Evolutionary conservation across 1,284 basidiomycete genomes (phyloP).

Genomic region (Microbotryum intermedium): DNA sequence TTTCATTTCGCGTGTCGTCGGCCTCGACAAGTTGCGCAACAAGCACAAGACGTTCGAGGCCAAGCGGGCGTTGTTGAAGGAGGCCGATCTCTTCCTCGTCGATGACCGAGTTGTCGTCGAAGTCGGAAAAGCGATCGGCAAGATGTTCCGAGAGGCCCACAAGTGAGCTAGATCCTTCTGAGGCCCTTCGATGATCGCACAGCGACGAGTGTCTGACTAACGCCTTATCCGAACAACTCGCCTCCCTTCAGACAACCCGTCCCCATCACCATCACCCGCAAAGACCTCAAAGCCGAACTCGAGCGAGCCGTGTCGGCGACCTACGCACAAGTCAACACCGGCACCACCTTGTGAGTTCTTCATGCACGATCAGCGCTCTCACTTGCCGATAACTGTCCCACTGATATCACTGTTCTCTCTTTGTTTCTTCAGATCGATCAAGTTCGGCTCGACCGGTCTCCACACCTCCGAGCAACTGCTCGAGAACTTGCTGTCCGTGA

Average conservation of each 20-base stretch:
- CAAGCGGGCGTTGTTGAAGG: slow-evolving; percentile 69
- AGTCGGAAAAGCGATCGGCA: slow-evolving; percentile 77
- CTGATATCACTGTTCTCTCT: neutral
- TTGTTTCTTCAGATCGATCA: slow-evolving; percentile 57
- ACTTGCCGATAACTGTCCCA: neutral
- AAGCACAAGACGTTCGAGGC: slow-evolving; percentile 93
- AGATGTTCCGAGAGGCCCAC: slow-evolving; percentile 86
- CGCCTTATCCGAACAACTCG: neutral
- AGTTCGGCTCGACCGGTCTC: slow-evolving; percentile 61
- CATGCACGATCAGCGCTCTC: neutral
- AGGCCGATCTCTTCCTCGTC: slow-evolving; percentile 85
- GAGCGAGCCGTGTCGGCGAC: slow-evolving; percentile 84
- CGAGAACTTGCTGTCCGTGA: slow-evolving; percentile 66
- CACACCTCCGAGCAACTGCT: slow-evolving; percentile 65
- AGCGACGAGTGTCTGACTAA: neutral
- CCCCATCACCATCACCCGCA: slow-evolving; percentile 73
- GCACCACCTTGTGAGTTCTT: slow-evolving; percentile 53
- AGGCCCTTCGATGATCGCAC: neutral
- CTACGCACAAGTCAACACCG: slow-evolving; percentile 85
- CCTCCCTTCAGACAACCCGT: slow-evolving; percentile 68
- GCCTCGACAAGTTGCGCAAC: slow-evolving; percentile 75
- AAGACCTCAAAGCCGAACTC: slow-evolving; percentile 80
- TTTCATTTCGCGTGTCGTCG: slow-evolving; percentile 87
- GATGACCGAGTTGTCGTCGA: slow-evolving; percentile 84
- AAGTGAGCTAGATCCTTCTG: too few species aligned